Base-by-base conservation (phyloP, 2,329 filamentous ascomycete genomes). In the Fusarium sp. region DNA sequence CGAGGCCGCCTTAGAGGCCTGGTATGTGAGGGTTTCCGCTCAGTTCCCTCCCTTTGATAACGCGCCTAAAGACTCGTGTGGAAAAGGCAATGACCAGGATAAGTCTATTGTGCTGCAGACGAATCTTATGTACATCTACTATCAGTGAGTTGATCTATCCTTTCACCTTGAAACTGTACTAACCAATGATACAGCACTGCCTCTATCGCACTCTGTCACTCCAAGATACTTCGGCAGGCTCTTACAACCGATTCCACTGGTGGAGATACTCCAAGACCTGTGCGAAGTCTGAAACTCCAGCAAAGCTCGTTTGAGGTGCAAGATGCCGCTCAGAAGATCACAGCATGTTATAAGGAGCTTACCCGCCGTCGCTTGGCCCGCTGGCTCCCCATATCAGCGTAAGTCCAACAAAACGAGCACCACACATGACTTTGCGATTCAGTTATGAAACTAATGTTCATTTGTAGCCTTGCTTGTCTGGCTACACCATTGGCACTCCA, bases 391-490 rank as follows among this genome's bases (percentile, higher is more conserved):
- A 9, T 51, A 34, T 51, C 30, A 15, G 48, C n/a, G 48, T 51
- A 24, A 51, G 48, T 51, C n/a, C 48, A 24, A 20, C 12, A 20
- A 24, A 18, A 5, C 12, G 6, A 20, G 15, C 15, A 44, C 13
- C 2, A 10, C 42, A 8, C 12, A 8, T 7, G 3, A 7, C 3
- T 15, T 20, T 51, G 8, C n/a, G 17, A 17, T 3, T 34, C 6
- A n/a, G 6, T 11, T 34, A 28, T 51, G 4, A 24, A 15, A 8
- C 48, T 51, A 34, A 51, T 24, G 2, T 5, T 11, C 4, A 2
- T 6, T 20, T 24, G 11, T 6, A 51, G 48, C 6, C 15, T 51
- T 34, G n/a, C 30, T 8, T 51, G 30, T 1, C 12, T 51, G 3
- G 30, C 30, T 20, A 51, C 48, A 34, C 30, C 48, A 6, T 24